Conservation (phyloP, 2,329 filamentous ascomycete species). For the Venturia pyrina region DNA sequence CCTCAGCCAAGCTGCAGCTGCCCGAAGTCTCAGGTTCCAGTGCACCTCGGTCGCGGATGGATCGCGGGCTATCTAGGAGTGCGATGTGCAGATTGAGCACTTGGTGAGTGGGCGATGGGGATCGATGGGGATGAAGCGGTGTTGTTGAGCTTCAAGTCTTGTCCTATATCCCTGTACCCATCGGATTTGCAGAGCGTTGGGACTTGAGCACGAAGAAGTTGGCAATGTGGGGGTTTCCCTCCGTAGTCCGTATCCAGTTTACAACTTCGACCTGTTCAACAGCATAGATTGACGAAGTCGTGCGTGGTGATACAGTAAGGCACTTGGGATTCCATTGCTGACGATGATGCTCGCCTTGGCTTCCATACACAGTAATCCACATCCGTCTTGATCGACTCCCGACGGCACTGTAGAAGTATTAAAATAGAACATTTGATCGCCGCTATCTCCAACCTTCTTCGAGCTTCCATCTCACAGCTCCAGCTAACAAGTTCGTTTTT, state of each 20-base stretch:
- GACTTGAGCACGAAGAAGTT: background rate
- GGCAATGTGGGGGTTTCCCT: background rate
- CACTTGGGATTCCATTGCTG: background rate
- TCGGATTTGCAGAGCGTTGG: constrained; percentile 3
- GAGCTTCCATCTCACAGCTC: background rate
- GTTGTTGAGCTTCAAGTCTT: constrained; percentile 3
- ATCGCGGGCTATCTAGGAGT: background rate
- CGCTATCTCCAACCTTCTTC: background rate
- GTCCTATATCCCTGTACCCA: background rate
- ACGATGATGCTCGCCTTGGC: background rate
- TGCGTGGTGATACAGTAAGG: background rate
- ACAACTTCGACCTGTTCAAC: background rate
- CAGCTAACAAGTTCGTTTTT: background rate
- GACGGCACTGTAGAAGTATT: too few species aligned
- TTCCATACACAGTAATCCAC: background rate
- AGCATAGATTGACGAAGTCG: background rate
- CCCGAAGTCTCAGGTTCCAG: background rate
- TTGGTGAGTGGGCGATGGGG: background rate
- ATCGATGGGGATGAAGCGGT: background rate
- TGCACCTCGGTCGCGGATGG: background rate
- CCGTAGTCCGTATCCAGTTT: constrained; percentile 1
- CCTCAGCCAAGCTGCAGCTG: background rate
- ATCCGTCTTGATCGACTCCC: background rate
- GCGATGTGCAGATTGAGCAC: background rate
- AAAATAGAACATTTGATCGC: background rate